phyloP scores from a whole-genome alignment of 1,284 basidiomycete species.

The Jaminaea rosea region DNA sequence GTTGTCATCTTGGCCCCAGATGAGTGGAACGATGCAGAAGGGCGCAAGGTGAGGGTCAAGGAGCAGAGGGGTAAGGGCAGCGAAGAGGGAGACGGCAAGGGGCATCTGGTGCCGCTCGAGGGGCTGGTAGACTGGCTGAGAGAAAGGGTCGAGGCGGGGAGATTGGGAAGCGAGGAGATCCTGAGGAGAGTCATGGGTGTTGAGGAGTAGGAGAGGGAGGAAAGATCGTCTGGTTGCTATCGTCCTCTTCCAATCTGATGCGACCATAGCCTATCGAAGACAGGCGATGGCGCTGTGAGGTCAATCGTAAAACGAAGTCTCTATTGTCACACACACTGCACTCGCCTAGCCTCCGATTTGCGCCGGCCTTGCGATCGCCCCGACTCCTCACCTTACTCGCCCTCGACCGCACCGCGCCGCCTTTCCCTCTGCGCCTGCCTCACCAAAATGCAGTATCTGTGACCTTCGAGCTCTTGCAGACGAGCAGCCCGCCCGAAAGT shows the following conservation, averaged over 20 bases:
- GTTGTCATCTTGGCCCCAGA: constrained; percentile 80
- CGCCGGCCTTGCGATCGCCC: no score
- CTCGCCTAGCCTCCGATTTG: no score
- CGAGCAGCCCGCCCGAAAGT: constrained; percentile 3
- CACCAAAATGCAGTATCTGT: not conserved
- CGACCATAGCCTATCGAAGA: no score
- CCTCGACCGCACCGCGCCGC: no score
- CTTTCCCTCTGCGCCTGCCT: no score
- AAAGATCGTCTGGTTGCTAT: no score
- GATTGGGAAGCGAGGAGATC: not conserved
- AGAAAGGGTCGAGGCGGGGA: constrained; percentile 29
- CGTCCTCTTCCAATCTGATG: no score
- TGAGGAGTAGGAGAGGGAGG: no score
- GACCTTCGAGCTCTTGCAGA: not conserved
- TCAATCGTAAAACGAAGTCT: no score
- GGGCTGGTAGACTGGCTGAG: constrained; percentile 63
- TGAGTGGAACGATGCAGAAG: constrained; percentile 61
- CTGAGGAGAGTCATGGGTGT: not conserved
- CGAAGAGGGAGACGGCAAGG: constrained; percentile 56
- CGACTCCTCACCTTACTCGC: no score
- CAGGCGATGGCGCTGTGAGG: no score
- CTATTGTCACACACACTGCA: no score
- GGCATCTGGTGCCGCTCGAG: constrained; percentile 51
- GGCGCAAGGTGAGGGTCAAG: constrained; percentile 74
- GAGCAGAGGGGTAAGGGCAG: constrained; percentile 69